These are phyloP conservation scores for Pulicaria dysenterica DNA, from an alignment of 129 eudicot species.

Conservation along the genomic window DNA sequence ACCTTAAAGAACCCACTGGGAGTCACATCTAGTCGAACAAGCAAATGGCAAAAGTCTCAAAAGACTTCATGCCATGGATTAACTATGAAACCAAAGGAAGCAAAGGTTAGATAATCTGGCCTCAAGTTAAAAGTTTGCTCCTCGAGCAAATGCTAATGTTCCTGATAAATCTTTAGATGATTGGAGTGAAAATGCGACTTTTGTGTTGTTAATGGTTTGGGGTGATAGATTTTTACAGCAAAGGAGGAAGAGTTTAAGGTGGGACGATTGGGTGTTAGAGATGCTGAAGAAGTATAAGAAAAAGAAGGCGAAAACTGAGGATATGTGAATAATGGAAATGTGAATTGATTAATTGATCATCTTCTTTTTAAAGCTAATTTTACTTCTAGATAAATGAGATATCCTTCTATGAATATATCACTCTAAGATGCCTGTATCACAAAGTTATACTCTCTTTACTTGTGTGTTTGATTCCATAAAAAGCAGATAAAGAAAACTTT, in stretches of 20 bases:
- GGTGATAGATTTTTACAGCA: slow-evolving; percentile 73
- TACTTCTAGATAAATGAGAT: too few species aligned
- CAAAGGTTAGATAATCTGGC: slow-evolving; percentile 53
- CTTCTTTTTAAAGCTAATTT: too few species aligned
- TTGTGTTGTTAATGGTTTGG: slow-evolving; percentile 75
- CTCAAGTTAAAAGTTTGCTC: slow-evolving; percentile 47
- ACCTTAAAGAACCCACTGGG: too few species aligned
- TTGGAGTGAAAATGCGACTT: slow-evolving; percentile 75
- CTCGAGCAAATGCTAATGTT: slow-evolving; percentile 34
- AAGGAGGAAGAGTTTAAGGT: slow-evolving; percentile 79
- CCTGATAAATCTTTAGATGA: slow-evolving; percentile 33
- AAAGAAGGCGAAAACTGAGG: slow-evolving; percentile 66
- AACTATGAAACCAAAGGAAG: slow-evolving; percentile 46
- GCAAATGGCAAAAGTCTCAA: too few species aligned
- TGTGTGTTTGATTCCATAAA: too few species aligned
- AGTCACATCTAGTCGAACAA: too few species aligned
- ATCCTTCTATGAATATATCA: too few species aligned
- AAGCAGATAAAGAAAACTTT: too few species aligned
- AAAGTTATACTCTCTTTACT: too few species aligned
- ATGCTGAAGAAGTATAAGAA: slow-evolving; percentile 75
- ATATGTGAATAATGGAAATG: slow-evolving; percentile 36
- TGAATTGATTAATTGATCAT: too few species aligned
- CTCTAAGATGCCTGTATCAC: too few species aligned
- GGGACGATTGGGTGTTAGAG: slow-evolving; percentile 84
- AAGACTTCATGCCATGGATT: too few species aligned